Conservation (phyloP, 2,329 filamentous ascomycete genomes). For the Rhynchosporium graminicola region DNA sequence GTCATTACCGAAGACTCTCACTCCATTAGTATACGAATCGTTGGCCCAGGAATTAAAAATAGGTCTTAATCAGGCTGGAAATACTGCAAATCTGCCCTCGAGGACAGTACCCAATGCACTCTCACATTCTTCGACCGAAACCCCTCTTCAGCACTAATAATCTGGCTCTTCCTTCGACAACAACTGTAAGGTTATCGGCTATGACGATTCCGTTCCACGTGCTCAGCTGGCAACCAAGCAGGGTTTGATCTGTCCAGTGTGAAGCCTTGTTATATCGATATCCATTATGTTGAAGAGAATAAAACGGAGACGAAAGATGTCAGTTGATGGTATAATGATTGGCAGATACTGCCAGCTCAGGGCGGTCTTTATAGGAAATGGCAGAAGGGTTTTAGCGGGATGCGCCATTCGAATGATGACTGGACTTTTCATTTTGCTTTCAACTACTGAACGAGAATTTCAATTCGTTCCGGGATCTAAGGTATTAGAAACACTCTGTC, state of each 20-base stretch:
- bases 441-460: background rate
- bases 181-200: background rate
- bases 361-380: background rate
- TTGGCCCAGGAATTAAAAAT: background rate
- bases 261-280: background rate
- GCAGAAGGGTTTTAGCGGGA: background rate
- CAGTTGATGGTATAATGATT: background rate
- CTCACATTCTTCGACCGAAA: background rate
- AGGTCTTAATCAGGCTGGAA: background rate
- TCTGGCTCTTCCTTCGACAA: background rate
- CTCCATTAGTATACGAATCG: too few species aligned
- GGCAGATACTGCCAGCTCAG: background rate
- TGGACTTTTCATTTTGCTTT: background rate
- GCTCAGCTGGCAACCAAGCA: background rate
- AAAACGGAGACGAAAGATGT: background rate
- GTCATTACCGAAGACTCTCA: background rate
- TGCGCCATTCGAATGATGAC: background rate
- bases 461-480: background rate
- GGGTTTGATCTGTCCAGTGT: background rate
- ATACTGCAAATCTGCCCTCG: background rate
- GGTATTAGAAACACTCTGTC: too few species aligned
- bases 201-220: background rate
- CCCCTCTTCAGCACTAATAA: background rate
- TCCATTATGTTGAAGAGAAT: background rate
- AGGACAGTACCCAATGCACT: background rate